Evolutionary conservation across 2,329 filamentous ascomycete species (phyloP).

Genomic region (Colletotrichum chlorophyti): DNA sequence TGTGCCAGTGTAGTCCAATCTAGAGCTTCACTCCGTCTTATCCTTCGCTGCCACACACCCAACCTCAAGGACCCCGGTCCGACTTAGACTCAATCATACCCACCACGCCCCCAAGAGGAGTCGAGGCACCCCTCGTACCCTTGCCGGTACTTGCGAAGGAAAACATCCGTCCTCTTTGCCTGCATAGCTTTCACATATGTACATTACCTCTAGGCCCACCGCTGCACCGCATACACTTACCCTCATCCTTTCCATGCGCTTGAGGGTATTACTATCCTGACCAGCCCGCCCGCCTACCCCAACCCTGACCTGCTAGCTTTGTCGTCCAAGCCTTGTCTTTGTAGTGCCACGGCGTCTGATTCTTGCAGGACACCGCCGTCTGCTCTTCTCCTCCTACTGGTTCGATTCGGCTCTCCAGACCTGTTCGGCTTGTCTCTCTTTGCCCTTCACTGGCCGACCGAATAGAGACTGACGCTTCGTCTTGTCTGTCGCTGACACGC

Average conservation of each 20-base stretch:
- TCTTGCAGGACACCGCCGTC: conserved; percentile 27
- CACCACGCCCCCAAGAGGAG: conserved; percentile 25
- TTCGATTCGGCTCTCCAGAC: conserved; percentile 17
- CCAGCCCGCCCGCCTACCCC: conserved; percentile 27
- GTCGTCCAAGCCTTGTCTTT: conserved; percentile 21
- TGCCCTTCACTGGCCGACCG: conserved; percentile 17
- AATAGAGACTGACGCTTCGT: neutral
- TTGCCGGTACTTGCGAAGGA: conserved; percentile 29
- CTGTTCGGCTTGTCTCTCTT: conserved; percentile 9
- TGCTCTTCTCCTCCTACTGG: conserved; percentile 23
- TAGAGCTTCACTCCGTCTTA: conserved; percentile 25
- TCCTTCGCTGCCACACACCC: conserved; percentile 11
- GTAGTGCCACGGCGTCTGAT: conserved; percentile 31
- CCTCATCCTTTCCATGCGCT: conserved; percentile 17
- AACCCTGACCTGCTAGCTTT: conserved; percentile 20
- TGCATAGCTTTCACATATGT: conserved; percentile 29
- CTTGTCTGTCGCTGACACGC: conserved; percentile 5
- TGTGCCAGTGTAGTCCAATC: neutral
- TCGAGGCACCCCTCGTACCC: conserved; percentile 25
- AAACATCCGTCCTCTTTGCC: conserved; percentile 15
- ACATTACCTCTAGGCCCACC: conserved; percentile 26
- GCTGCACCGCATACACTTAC: conserved; percentile 11
- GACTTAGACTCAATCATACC: conserved; percentile 28
- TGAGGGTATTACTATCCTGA: conserved; percentile 27
- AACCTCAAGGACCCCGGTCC: conserved; percentile 19